Base-by-base conservation (phyloP, 1,284 basidiomycete genomes). In the Ustilago lituana region DNA sequence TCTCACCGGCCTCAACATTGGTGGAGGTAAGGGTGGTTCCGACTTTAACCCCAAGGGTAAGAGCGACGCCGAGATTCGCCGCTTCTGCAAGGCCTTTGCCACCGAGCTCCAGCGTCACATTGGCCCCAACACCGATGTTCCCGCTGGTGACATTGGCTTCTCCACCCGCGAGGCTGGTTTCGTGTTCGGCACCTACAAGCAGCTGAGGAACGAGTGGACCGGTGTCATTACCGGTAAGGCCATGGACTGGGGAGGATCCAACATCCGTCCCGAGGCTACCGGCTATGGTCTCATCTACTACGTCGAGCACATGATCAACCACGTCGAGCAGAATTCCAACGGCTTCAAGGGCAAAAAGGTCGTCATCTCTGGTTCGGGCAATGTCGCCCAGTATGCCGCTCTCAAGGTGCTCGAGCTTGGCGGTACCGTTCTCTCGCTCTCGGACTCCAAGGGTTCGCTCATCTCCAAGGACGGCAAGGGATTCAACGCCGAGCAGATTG, bases 41-140 rank as follows among this genome's bases (percentile, higher is more conserved):
- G 89, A 91, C 84, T 91, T 91, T 76, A 89, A 91, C 84, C 90
- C 90, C 81, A 91, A 91, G 87, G 90, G 90, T 80, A 90, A 90
- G 84, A 88, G 87, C 33, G 89, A 91, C 84, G 84, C 83, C 75
- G 90, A 91, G 84, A 90, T 91, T 79, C 86, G 89, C 62, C 86
- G 88, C 60, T 91, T 91, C 87, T 88, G 87, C 61, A 72, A 70
- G 46, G 67, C 74, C 2, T 77, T 73, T 22, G 73, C 59, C 14
- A 68, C 65, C 23, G 66, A 73, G 54, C 50, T 76, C 9, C 59
- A 73, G 57, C 53, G 74, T 8, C 75, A 80, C 57, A 82, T 82
- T 58, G 80, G 82, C 24, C 63, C 75, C 33, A 87, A 91, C 85
- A 91, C 89, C 59, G 90, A 92, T 83, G 89, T 92, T 58, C 90